Evolutionary conservation across 352 stramenopile species (phyloP), one percentile per base, ranked within the genome.

Genomic region (Globisporangium heterothallicum): DNA sequence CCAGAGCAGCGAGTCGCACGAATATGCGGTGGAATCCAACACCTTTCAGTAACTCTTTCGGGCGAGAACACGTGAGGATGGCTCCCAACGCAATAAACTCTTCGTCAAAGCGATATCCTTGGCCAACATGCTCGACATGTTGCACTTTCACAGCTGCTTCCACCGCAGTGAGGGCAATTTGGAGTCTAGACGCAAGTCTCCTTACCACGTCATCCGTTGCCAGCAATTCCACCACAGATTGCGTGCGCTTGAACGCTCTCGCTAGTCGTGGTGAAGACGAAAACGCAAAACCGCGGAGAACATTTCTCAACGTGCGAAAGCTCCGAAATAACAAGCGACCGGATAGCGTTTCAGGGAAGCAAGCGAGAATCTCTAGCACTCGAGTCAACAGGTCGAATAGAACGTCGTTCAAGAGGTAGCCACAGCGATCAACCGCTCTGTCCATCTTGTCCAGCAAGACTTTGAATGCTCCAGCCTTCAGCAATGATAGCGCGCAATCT

Each of bases 31-130:
- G 51, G 36, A 66, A 60, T 1, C 9, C 40, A 3, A 40, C 35
- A 13, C 27, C 26, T 35, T 53, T 59, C 4, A 65, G 41, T 16
- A 57, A 44, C 22, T 55, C 58, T 32, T 57, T 64, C 7, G 29
- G 26, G 55, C 58, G 51, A 26, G 26, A 63, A 13, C 55, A 68
- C 49, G 60, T 36, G 6, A 71, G 44, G 35, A 68, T 44, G 27
- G 59, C 43, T 53, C 55, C 19, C 9, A 71, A 48, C 34, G 63
- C 52, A 36, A 45, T 13, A 62, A 63, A 30, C 38, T 66, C 9
- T 43, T 60, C 35, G 38, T 42, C 46, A 53, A 61, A 18, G 57
- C 12, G 13, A 53, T 30, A 29, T 66, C 44, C 16, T 40, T 36
- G 24, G 8, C 10, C 13, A 6, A 3, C 35, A 36, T 18, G 7